Percentiles rank a stretch among this genome's conserved stretches.
phyloP scores from a whole-genome alignment of 2,329 filamentous ascomycete genomes.

The Claviceps arundinis region DNA sequence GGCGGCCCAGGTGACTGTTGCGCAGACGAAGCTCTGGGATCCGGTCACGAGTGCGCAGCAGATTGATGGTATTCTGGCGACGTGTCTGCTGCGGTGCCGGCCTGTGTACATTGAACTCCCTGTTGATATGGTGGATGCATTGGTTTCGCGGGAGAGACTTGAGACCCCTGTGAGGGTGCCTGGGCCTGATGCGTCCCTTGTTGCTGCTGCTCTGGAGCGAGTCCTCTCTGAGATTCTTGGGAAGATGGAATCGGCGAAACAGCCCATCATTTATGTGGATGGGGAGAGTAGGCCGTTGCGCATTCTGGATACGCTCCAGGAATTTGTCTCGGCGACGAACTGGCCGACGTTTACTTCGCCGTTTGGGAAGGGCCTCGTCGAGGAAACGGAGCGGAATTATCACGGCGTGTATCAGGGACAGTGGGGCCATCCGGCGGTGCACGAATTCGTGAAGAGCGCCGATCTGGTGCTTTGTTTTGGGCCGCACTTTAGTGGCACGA shows the following conservation, averaged over 20 bases:
- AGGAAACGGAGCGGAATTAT: slow-evolving; percentile 32
- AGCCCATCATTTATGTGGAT: slow-evolving; percentile 38
- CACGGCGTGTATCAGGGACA: slow-evolving; percentile 34
- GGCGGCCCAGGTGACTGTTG: slow-evolving; percentile 33
- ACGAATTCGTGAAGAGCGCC: slow-evolving; percentile 24
- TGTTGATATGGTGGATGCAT: slow-evolving; percentile 32
- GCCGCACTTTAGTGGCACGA: slow-evolving; percentile 32
- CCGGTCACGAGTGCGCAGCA: slow-evolving; percentile 29
- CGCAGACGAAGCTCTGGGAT: slow-evolving; percentile 30
- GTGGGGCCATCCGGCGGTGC: slow-evolving; percentile 21
- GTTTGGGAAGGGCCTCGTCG: slow-evolving; percentile 36
- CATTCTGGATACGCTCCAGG: slow-evolving; percentile 27
- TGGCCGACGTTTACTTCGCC: slow-evolving; percentile 34
- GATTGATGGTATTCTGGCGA: slow-evolving; percentile 18
- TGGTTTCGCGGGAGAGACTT: slow-evolving; percentile 20
- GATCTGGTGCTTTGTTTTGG: slow-evolving; percentile 34
- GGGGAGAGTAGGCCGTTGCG: slow-evolving; percentile 30
- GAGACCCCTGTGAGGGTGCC: slow-evolving; percentile 2
- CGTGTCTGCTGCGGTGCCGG: slow-evolving; percentile 37
- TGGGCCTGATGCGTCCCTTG: slow-evolving; percentile 2
- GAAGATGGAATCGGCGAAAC: slow-evolving; percentile 29
- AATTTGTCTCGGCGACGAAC: slow-evolving; percentile 26
- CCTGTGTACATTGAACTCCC: slow-evolving; percentile 46
- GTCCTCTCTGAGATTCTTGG: slow-evolving; percentile 22
- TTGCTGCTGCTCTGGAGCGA: slow-evolving; percentile 11